Evolutionary conservation across 306 rosid species (phyloP), one percentile per base, ranked within the genome.

Genomic region (Ormosia emarginata): DNA sequence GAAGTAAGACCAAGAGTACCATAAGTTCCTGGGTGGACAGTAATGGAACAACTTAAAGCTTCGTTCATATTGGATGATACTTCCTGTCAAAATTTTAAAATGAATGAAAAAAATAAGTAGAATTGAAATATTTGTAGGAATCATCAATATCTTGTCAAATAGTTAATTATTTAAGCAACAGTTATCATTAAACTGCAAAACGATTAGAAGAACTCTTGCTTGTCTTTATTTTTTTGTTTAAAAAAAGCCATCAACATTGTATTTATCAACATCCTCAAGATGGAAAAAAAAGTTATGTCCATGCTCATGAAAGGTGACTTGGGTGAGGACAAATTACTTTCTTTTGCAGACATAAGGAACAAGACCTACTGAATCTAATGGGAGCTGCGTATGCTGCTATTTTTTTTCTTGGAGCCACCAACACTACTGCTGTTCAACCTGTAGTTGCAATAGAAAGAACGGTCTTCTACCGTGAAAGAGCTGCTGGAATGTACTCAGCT

Each of bases 381-480:
- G 92, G 90, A 50, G 92, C 89, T 77, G 50, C 68, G 12, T 89
- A 61, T 64, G 33, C 85, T 46, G 82, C 86, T 56, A 43, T 82
- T 85, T 76, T 89, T 67, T 85, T 89, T 83, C 83, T 87, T 73
- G 92, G 90, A 79, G 71, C 70, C 68, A 67, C 86, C 62, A 82
- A 89, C 79, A 77, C 86, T n/a, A 0, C 55, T 47, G 2, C 81
- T 8, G 90, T 87, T 56, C 87, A 77, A 81, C 85, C 92, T 37
- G 80, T 86, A 56, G 90, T 87, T 64, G 85, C 86, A 34, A 73
- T 80, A 79, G 92, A 85, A 85, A 85, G 89, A 82, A 85, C 85
- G 1, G 89, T 83, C 58, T 89, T 87, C 86, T 87, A 89, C 81
- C 87, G 89, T 2, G 92, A 89, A 87, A 87, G 81, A 87, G 92